A percentile compares a stretch with the other conserved stretches of the same genome.
phyloP scores from a whole-genome alignment of 106 monocot species.

The Phalaenopsis aphrodite region DNA sequence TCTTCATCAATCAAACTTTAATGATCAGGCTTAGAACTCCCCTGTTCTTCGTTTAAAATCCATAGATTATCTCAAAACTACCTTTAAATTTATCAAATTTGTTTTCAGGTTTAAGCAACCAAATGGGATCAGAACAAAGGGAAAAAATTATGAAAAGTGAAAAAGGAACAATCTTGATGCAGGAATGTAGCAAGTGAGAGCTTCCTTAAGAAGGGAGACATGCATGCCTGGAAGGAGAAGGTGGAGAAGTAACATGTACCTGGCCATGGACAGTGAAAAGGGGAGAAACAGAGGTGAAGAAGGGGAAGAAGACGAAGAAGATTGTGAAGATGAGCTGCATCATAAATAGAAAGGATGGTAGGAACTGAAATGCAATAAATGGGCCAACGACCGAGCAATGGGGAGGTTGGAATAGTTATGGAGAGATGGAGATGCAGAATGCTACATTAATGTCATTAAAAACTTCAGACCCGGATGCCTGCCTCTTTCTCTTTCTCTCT shows the following conservation, averaged over 20 bases:
- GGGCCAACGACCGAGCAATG: conserved; percentile 9
- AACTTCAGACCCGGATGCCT: conserved; percentile 8
- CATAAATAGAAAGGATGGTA: conserved; percentile 9
- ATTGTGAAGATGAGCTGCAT: background rate
- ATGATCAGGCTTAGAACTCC: no score
- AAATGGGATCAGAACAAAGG: background rate
- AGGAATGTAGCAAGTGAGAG: background rate
- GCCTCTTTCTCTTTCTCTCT: background rate
- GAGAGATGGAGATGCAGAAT: background rate
- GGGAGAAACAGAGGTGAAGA: background rate
- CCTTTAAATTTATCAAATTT: background rate
- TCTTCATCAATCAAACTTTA: no score
- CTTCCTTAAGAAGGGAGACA: conserved; percentile 3
- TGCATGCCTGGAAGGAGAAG: background rate
- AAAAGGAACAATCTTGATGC: background rate
- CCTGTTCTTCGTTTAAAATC: no score
- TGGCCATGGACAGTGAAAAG: background rate
- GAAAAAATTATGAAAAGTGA: background rate
- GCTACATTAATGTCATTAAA: conserved; percentile 7
- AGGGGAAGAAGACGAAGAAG: background rate
- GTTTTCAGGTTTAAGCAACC: background rate
- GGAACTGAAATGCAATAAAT: background rate
- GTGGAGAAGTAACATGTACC: background rate
- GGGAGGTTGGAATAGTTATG: conserved; percentile 10
- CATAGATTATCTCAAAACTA: background rate